Evolutionary conservation across 352 stramenopile genomes (phyloP).

Genomic region (Globisporangium middletonii): DNA sequence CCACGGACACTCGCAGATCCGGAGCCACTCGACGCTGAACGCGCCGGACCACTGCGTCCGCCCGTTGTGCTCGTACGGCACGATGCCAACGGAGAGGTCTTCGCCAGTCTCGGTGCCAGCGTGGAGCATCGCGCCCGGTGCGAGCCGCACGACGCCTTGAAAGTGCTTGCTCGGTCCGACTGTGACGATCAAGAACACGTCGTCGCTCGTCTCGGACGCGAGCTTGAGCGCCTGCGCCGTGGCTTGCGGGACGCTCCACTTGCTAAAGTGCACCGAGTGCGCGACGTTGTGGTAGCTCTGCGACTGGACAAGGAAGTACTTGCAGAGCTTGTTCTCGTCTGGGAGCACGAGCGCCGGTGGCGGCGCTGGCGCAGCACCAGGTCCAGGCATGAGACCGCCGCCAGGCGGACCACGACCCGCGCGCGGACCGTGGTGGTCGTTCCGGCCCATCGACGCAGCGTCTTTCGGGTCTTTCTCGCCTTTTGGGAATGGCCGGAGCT

Average conservation of each 20-base stretch:
- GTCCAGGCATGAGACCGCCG: constrained; percentile 2
- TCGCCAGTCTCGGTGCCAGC: constrained; percentile 35
- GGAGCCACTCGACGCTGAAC: constrained; percentile 79
- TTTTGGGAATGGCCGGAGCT: constrained; percentile 87
- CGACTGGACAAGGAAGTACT: constrained; percentile 82
- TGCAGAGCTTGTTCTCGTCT: constrained; percentile 68
- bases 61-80: constrained; percentile 57
- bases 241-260: constrained; percentile 50
- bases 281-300: constrained; percentile 80
- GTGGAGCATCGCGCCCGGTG: constrained; percentile 26
- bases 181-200: constrained; percentile 80
- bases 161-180: constrained; percentile 74
- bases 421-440: constrained; percentile 8
- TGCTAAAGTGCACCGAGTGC: constrained; percentile 66
- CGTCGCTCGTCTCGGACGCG: constrained; percentile 61
- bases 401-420: too few species aligned
- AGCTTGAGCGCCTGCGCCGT: constrained; percentile 63
- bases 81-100: constrained; percentile 33
- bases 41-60: constrained; percentile 47
- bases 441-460: constrained; percentile 2
- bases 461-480: constrained; percentile 52
- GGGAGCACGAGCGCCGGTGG: constrained; percentile 33
- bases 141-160: constrained; percentile 60
- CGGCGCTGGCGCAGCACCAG: not conserved
- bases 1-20: constrained; percentile 85